Conservation (phyloP, 352 stramenopile genomes). For the Discostella stelligera region DNA sequence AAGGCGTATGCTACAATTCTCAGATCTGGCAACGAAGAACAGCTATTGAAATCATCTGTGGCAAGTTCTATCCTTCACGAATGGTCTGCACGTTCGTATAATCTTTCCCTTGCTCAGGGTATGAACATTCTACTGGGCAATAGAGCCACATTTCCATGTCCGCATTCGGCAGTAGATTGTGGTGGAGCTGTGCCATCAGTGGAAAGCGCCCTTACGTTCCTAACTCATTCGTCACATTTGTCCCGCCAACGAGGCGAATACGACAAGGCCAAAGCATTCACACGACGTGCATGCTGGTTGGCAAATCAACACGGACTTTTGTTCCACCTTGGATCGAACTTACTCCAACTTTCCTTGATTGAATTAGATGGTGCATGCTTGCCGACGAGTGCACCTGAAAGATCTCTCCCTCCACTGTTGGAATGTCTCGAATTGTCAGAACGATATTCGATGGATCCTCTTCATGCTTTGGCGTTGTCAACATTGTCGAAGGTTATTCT, state of each 20-base stretch:
- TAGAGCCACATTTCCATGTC: slow-evolving; percentile 29
- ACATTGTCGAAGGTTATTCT: slow-evolving; percentile 66
- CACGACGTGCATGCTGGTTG: slow-evolving; percentile 25
- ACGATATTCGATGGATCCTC: slow-evolving; percentile 59
- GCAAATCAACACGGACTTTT: slow-evolving; percentile 33
- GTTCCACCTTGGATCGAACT: slow-evolving; percentile 40
- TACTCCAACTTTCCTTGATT: slow-evolving; percentile 57
- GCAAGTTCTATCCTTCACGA: slow-evolving; percentile 53
- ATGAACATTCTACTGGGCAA: slow-evolving; percentile 35
- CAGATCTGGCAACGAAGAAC: not conserved
- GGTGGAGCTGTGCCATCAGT: slow-evolving; percentile 11
- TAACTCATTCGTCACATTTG: slow-evolving; percentile 27
- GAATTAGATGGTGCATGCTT: slow-evolving; percentile 39
- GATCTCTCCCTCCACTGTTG: slow-evolving; percentile 57
- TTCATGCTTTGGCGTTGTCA: slow-evolving; percentile 65
- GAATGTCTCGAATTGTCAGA: slow-evolving; percentile 69
- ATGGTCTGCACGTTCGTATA: slow-evolving; percentile 50
- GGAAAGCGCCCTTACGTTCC: slow-evolving; percentile 21
- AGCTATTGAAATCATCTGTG: not conserved
- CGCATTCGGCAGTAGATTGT: not conserved
- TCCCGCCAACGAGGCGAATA: slow-evolving; percentile 25
- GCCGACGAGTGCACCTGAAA: slow-evolving; percentile 15
- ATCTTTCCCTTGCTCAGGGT: slow-evolving; percentile 29
- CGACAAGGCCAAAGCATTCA: slow-evolving; percentile 18
- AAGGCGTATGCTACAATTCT: slow-evolving; percentile 17